Conservation (phyloP, 768 basidiomycete genomes). For the Mrakia frigida region DNA sequence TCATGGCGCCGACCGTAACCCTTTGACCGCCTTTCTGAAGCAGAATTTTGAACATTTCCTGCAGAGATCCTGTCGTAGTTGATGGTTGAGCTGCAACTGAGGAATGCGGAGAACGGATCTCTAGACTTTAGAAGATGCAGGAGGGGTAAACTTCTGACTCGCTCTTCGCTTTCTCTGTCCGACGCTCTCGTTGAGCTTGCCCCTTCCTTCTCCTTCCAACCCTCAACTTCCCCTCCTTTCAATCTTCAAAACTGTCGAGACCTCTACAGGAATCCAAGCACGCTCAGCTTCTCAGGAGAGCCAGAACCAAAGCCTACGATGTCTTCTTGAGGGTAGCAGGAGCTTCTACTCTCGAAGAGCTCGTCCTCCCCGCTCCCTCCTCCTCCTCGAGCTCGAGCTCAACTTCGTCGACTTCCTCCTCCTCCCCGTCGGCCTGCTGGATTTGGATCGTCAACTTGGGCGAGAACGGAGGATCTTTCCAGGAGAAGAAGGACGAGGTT, state of each 20-base stretch:
- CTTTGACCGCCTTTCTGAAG: too few species aligned
- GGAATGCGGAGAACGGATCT: too few species aligned
- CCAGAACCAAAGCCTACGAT: slow-evolving; percentile 20
- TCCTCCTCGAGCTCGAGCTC: too few species aligned
- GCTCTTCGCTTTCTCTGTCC: too few species aligned
- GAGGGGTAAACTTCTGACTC: too few species aligned
- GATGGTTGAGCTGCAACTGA: too few species aligned
- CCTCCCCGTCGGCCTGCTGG: background rate
- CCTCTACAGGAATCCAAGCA: slow-evolving; percentile 2
- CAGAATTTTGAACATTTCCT: too few species aligned
- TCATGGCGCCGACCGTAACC: too few species aligned
- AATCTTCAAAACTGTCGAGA: slow-evolving; percentile 2
- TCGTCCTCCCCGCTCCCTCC: slow-evolving; percentile 11
- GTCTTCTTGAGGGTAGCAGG: slow-evolving; percentile 19
- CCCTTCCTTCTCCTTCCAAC: too few species aligned
- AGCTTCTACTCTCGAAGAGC: slow-evolving; percentile 16
- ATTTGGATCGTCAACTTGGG: slow-evolving; percentile 29
- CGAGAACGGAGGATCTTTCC: slow-evolving; percentile 18
- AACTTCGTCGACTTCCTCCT: background rate
- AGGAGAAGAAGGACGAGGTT: slow-evolving; percentile 5
- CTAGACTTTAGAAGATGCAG: too few species aligned
- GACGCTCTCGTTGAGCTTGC: too few species aligned
- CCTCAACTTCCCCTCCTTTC: background rate
- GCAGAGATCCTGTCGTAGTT: too few species aligned
- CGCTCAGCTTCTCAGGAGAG: background rate